Evolutionary conservation across 371 early-diverging fungal genomes (phyloP).

Genomic region (Zychaea mexicana): DNA sequence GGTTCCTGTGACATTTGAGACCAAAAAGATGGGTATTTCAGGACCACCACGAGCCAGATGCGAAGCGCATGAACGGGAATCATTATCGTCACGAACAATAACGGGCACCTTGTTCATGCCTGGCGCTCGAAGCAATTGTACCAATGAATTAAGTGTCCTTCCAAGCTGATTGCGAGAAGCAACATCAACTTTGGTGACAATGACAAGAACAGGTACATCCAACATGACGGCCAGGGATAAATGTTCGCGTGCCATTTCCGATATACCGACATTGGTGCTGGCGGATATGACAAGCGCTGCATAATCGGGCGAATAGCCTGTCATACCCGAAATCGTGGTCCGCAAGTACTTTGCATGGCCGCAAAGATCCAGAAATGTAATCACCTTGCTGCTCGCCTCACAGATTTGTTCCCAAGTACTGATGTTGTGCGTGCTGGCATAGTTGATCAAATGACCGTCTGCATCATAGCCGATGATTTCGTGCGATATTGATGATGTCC

Average conservation of each 20-base stretch:
- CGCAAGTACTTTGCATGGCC: slow-evolving; percentile 91
- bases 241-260: slow-evolving; percentile 92
- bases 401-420: slow-evolving; percentile 85
- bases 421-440: slow-evolving; percentile 34
- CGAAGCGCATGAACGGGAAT: slow-evolving; percentile 70
- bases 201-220: slow-evolving; percentile 83
- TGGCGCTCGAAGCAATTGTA: slow-evolving; percentile 68
- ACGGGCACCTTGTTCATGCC: slow-evolving; percentile 84
- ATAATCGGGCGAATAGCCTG: slow-evolving; percentile 88
- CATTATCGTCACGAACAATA: slow-evolving; percentile 69
- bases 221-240: slow-evolving; percentile 82
- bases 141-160: slow-evolving; percentile 47
- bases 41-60: slow-evolving; percentile 56
- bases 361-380: slow-evolving; percentile 89
- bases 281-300: slow-evolving; percentile 88
- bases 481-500: slow-evolving; percentile 87
- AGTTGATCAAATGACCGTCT: slow-evolving; percentile 59
- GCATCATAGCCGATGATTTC: slow-evolving; percentile 86
- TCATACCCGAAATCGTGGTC: slow-evolving; percentile 90
- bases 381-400: slow-evolving; percentile 72
- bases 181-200: slow-evolving; percentile 89
- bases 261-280: slow-evolving; percentile 76
- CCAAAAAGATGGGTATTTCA: slow-evolving; percentile 82
- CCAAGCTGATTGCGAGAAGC: slow-evolving; percentile 81
- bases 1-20: slow-evolving; percentile 88